phyloP scores from a whole-genome alignment of 192 early-diverging fungal species.

The Gonapodya prolifera region DNA sequence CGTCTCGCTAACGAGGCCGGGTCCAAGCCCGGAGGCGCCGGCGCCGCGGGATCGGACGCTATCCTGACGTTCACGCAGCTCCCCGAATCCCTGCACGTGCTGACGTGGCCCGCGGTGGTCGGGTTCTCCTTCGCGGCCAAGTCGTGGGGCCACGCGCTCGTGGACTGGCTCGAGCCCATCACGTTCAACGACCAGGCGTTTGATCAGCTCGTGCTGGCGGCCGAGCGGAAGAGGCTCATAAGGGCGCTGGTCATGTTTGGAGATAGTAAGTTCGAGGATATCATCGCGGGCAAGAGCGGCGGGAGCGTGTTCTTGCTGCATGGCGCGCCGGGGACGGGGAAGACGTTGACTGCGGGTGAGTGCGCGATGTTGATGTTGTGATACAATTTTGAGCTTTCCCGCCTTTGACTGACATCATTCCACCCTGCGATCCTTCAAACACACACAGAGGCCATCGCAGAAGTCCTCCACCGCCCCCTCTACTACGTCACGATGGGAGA shows the following conservation, averaged over 20 bases:
- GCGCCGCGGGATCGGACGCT: conserved; percentile 8
- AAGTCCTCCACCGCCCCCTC: conserved; percentile 33
- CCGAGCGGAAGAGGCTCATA: conserved; percentile 31
- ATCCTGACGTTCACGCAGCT: conserved; percentile 13
- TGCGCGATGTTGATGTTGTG: too few relatives aligned
- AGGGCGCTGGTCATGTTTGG: conserved; percentile 34
- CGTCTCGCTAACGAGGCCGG: conserved; percentile 15
- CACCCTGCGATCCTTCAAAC: too few relatives aligned
- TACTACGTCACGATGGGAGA: conserved; percentile 51
- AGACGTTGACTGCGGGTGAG: conserved; percentile 33
- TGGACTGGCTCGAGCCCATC: conserved; percentile 22
- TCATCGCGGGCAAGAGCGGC: conserved; percentile 38
- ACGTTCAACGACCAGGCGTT: conserved; percentile 35
- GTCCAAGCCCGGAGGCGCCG: background rate
- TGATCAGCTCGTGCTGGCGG: conserved; percentile 32
- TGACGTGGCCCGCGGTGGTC: conserved; percentile 36
- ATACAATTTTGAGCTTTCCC: too few relatives aligned
- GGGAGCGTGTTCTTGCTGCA: conserved; percentile 40
- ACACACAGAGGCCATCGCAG: conserved; percentile 41
- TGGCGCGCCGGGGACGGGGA: conserved; percentile 40
- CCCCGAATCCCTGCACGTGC: conserved; percentile 14
- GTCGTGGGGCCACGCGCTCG: conserved; percentile 38
- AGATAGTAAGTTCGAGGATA: conserved; percentile 24
- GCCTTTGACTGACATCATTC: too few relatives aligned
- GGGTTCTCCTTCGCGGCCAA: conserved; percentile 41